Conservation (phyloP, 331 rosid genomes). For the Telfairia occidentalis region DNA sequence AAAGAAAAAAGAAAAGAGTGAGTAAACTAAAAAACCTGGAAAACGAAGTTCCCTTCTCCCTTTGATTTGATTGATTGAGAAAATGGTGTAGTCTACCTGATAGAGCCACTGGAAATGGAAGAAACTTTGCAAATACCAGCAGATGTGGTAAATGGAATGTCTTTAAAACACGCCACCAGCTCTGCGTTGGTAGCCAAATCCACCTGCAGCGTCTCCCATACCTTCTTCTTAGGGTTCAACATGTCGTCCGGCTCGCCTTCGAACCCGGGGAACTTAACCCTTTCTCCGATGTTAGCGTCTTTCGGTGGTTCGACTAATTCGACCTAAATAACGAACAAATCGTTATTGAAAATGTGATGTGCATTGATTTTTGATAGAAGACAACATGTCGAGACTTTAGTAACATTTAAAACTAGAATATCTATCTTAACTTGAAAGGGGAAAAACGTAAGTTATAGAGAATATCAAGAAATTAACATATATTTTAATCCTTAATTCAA, state of each 20-base stretch:
- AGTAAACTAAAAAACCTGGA: not conserved
- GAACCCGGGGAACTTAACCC: slow-evolving; percentile 47
- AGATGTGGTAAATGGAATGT: slow-evolving; percentile 65
- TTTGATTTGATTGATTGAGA: not conserved
- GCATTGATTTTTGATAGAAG: not conserved
- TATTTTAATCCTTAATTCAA: too few relatives aligned
- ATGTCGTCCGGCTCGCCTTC: slow-evolving; percentile 71
- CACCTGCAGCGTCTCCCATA: slow-evolving; percentile 85
- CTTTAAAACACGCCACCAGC: slow-evolving; percentile 61
- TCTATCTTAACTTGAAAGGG: not conserved
- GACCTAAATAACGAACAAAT: slow-evolving; percentile 31
- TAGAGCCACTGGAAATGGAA: slow-evolving; percentile 46
- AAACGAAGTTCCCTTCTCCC: not conserved
- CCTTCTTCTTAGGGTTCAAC: slow-evolving; percentile 85
- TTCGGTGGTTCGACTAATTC: slow-evolving; percentile 80
- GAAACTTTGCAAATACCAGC: slow-evolving; percentile 78
- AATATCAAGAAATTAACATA: too few relatives aligned
- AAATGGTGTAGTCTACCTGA: slow-evolving; percentile 24
- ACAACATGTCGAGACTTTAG: too few relatives aligned
- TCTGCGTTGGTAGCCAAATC: slow-evolving; percentile 44
- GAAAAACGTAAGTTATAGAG: too few relatives aligned
- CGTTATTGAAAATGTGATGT: not conserved
- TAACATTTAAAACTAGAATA: too few relatives aligned
- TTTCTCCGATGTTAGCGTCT: slow-evolving; percentile 65
- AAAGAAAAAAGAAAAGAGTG: not conserved